Conservation (phyloP, 805 yeast species). For the Saturnispora dispora region DNA sequence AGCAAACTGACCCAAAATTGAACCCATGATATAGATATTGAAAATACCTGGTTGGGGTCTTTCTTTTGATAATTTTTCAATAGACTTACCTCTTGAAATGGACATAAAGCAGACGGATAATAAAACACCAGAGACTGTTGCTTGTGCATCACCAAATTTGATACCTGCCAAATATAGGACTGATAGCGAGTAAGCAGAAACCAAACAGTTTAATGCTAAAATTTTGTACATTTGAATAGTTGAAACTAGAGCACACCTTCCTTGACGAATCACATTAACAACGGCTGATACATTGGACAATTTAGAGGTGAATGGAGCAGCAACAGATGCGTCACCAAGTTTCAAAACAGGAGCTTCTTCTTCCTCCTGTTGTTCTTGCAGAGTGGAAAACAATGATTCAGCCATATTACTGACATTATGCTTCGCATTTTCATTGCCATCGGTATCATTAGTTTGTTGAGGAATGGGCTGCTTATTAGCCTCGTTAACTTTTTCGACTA, state of each 20-base stretch:
- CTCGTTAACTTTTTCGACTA: conserved; percentile 48
- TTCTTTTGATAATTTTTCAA: conserved; percentile 80
- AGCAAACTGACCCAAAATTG: conserved; percentile 93
- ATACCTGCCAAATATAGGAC: conserved; percentile 95
- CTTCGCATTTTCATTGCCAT: conserved; percentile 24
- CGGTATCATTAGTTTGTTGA: conserved; percentile 25
- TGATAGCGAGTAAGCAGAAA: conserved; percentile 90
- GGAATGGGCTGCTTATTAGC: conserved; percentile 29
- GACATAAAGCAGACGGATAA: conserved; percentile 91
- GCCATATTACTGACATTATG: conserved; percentile 31
- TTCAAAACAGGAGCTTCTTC: conserved; percentile 89
- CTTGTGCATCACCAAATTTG: conserved; percentile 95
- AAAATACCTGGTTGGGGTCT: conserved; percentile 98
- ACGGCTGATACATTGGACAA: conserved; percentile 87
- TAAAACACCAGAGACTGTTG: conserved; percentile 91
- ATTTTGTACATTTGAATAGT: conserved; percentile 99
- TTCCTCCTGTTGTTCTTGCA: conserved; percentile 47
- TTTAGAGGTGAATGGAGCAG: conserved; percentile 97
- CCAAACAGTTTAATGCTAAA: conserved; percentile 90
- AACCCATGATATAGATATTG: conserved; percentile 94
- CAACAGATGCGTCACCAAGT: conserved; percentile 97
- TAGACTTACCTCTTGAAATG: conserved; percentile 87
- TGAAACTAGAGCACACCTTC: conserved; percentile 94
- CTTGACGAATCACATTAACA: conserved; percentile 90
- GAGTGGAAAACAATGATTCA: conserved; percentile 51